Evolutionary conservation across 2,329 filamentous ascomycete genomes (phyloP), one percentile per base, ranked within the genome.

Genomic region (Coniochaeta ligniaria): DNA sequence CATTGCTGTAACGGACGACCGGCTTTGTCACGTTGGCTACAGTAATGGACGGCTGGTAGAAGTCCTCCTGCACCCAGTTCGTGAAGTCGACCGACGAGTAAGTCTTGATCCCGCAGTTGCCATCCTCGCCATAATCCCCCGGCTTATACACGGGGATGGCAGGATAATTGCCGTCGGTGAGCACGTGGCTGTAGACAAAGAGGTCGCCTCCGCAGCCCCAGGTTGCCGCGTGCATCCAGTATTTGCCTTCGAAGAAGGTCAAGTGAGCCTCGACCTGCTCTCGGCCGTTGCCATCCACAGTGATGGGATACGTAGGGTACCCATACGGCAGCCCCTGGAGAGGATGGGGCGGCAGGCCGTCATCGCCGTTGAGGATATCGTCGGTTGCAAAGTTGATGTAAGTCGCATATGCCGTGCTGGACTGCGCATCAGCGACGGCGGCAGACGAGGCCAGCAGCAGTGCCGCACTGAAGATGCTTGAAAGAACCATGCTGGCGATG

Each of bases 1-100:
- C 57, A 33, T 58, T 58, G 57, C 57, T 58, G 57, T 58, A 58
- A 16, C 57, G 57, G 36, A 58, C 57, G 22, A 58, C 38, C 5
- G 57, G 57, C 57, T 58, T 58, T 22, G 57, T 58, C n/a, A 58
- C 57, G 57, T 58, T 58, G 17, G 47, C 47, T n/a, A 31, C 47
- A 12, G 47, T 52, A 12, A 52, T 52, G 8, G 47, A 52, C 24
- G 57, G 57, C n/a, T 58, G 35, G 17, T 58, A 58, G 38, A 43
- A 58, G 57, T 58, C 57, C 41, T 43, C 38, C 26, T 38, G 41
- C 6, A 38, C 38, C 57, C 57, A 58, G 38, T 58, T 47, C 12
- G 41, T 47, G 20, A 58, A 45, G 41, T 58, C 57, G 1, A 41
- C 11, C 9, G 57, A 58, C 22, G 35, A 43, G 28, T 43, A 58